A percentile compares a stretch with the other conserved stretches of the same genome.
phyloP scores from a whole-genome alignment of 257 asterid species.

The Capsicum pubescens region DNA sequence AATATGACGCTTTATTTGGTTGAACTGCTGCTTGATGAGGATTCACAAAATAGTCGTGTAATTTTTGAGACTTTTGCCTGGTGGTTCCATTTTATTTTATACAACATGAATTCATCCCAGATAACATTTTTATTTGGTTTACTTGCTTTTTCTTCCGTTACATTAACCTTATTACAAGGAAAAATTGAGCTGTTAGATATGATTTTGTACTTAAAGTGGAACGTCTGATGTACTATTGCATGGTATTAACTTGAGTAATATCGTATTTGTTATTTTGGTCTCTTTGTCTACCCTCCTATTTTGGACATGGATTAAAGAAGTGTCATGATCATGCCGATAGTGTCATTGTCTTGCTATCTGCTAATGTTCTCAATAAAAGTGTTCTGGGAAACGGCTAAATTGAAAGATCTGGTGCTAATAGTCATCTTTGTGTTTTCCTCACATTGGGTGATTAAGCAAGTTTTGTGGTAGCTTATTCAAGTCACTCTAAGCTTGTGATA shows the following conservation, averaged over 20 bases:
- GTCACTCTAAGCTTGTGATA: background rate
- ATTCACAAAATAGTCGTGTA: background rate
- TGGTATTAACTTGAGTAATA: background rate
- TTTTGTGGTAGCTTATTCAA: background rate
- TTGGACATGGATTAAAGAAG: background rate
- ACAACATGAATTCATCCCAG: background rate
- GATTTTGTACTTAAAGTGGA: background rate
- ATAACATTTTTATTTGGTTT: background rate
- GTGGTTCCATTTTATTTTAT: conserved; percentile 18
- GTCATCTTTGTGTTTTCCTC: too few relatives aligned
- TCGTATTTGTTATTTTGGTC: background rate
- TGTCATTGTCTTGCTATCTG: background rate
- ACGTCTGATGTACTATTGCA: background rate
- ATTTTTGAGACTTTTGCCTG: background rate
- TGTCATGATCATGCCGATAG: background rate
- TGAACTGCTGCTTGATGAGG: conserved; percentile 27
- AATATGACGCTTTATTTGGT: conserved; percentile 25
- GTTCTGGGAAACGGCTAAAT: background rate
- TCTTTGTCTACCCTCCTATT: conserved; percentile 6
- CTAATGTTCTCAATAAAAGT: background rate
- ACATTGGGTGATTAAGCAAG: background rate
- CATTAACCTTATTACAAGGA: background rate
- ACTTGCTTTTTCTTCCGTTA: background rate
- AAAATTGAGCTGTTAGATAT: conserved; percentile 10
- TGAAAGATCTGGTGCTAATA: conserved; percentile 1